Evolutionary conservation across 2,329 filamentous ascomycete species (phyloP), one percentile per base, ranked within the genome.

Genomic region (Fusarium sp.): DNA sequence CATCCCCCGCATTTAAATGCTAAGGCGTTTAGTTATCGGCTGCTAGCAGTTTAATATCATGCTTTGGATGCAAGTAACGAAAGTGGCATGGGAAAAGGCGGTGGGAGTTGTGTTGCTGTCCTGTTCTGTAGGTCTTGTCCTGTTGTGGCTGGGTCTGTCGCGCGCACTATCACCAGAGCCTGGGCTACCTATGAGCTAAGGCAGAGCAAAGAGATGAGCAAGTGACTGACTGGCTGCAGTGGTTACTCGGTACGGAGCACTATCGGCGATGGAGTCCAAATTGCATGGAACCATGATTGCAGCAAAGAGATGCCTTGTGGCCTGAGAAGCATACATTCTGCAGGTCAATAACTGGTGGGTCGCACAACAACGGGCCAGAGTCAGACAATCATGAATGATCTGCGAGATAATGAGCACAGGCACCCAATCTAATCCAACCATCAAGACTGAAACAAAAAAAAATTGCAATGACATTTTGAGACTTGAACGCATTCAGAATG

Each of bases 281-380:
- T 67, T 72, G 51, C 66, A 73, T 72, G 71, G 65, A 74, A 67
- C 73, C 69, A 72, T 62, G 58, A 63, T 42, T 59, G 65, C 71
- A 74, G 56, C 34, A 61, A 11, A 28, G 49, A 37, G 34, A 37
- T 37, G 34, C 34, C 34, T 37, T 37, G 34, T 37, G 34, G 50
- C 56, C 59, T 45, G 30, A 28, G 55, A 68, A 28, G 25, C 45
- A n/a, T 27, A 14, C 23, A 47, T 37, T 37, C 34, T 71, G 72
- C 71, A 72, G 51, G 63, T 59, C 55, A 64, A 67, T 27, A 59
- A 54, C 55, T 46, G 49, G 69, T 71, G 73, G 73, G 61, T 55
- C 57, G 48, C 34, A 51, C 55, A 66, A 50, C 32, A 55, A 45
- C 45, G 50, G 46, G 25, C 48, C 40, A 61, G 45, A 49, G 49